Percentiles rank a stretch among this genome's conserved stretches.
These are phyloP conservation scores for Coccomyxa subellipsoidea DNA, from an alignment of 163 green algal species.

Conservation along the genomic window DNA sequence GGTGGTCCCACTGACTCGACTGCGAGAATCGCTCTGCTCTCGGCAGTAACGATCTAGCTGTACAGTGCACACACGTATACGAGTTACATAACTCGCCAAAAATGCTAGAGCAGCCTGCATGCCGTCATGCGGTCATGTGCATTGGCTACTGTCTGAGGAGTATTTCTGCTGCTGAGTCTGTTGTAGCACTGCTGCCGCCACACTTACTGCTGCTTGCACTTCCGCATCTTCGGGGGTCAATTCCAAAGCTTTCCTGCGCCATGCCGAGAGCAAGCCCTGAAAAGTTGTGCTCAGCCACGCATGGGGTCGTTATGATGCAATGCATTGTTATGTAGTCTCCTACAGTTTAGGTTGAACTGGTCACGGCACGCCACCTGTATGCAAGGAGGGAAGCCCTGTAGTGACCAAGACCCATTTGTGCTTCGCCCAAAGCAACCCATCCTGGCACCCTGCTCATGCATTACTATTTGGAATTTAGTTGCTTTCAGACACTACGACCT, in stretches of 20 bases:
- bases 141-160: background rate
- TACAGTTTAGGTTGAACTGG: background rate
- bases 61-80: too few species aligned
- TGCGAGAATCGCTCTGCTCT: too few species aligned
- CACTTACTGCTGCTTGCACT: background rate
- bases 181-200: background rate
- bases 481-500: too few species aligned
- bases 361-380: background rate
- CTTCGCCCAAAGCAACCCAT: background rate
- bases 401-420: background rate
- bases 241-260: background rate
- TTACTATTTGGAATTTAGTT: background rate
- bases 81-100: too few species aligned
- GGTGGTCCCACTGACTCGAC: too few species aligned
- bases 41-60: too few species aligned
- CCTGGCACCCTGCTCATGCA: background rate
- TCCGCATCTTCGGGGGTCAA: background rate
- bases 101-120: too few species aligned
- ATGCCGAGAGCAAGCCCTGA: background rate
- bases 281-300: background rate
- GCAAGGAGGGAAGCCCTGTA: background rate
- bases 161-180: conserved; percentile 7
- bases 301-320: background rate
- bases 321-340: background rate
- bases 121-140: background rate